Conservation (phyloP, 306 rosid genomes). For the Pyrus bretschneideri region DNA sequence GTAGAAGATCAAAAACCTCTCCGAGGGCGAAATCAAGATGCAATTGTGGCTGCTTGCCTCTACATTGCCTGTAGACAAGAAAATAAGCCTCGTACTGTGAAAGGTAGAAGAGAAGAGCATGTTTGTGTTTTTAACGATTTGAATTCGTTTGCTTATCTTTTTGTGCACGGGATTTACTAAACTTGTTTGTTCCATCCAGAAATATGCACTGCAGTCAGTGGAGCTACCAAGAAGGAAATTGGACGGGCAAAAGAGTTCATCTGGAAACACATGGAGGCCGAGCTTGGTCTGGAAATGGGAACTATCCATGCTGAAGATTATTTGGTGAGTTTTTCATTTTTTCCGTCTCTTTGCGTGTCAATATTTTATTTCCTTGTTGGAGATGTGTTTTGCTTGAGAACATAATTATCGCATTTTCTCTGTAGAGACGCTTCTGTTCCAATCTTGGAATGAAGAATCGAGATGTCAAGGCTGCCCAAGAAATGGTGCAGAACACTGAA, state of each 20-base stretch:
- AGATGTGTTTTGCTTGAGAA: background rate
- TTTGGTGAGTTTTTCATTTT: background rate
- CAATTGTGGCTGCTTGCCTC: conserved; percentile 10
- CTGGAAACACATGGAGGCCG: background rate
- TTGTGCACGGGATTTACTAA: background rate
- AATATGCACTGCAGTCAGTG: background rate
- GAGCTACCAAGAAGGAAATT: conserved; percentile 5
- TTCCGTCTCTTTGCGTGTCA: background rate
- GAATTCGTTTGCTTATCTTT: background rate
- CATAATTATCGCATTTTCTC: background rate
- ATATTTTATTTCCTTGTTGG: background rate
- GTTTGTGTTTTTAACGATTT: background rate
- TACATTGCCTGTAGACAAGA: conserved; percentile 10
- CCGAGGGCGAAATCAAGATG: background rate
- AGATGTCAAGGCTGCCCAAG: conserved; percentile 11
- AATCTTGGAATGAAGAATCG: conserved; percentile 8
- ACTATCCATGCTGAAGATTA: conserved; percentile 7
- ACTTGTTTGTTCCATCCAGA: background rate
- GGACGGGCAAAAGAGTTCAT: background rate
- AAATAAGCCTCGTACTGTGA: conserved; percentile 3
- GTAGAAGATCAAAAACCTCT: conserved; percentile 5
- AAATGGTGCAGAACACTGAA: conserved; percentile 13
- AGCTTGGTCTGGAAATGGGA: background rate
- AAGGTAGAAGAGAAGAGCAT: background rate
- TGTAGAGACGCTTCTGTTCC: conserved; percentile 14